Conservation (phyloP, 805 yeast genomes). For the Metschnikowia proteae region DNA sequence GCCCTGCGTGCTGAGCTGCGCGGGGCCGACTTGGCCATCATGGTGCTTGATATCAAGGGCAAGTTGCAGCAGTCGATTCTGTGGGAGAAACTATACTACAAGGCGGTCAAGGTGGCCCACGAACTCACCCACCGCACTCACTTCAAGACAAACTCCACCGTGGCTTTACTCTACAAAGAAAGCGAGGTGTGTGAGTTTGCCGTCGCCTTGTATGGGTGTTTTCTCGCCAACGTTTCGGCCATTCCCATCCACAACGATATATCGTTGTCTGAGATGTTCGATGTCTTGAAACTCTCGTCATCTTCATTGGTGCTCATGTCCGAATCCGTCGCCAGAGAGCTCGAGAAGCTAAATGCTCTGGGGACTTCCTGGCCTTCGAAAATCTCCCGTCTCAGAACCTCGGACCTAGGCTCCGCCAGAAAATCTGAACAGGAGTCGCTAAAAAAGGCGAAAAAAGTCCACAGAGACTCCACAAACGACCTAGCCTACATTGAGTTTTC, state of each 20-base stretch:
- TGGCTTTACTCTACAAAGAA: constrained; percentile 77
- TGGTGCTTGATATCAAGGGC: constrained; percentile 72
- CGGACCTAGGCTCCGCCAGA: constrained; percentile 70
- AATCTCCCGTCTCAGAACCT: constrained; percentile 74
- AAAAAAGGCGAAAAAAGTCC: constrained; percentile 14
- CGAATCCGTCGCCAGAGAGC: constrained; percentile 68
- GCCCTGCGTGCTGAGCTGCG: constrained; percentile 67
- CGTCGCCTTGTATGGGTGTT: constrained; percentile 84
- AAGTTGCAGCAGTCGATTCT: constrained; percentile 72
- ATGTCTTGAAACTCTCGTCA: constrained; percentile 68
- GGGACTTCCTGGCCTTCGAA: constrained; percentile 70
- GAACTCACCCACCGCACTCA: constrained; percentile 71
- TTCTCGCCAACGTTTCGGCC: constrained; percentile 90
- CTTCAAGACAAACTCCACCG: constrained; percentile 76
- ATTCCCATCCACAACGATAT: constrained; percentile 83
- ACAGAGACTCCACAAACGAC: constrained; percentile 36
- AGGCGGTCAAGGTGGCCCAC: constrained; percentile 85
- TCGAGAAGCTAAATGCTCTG: constrained; percentile 58
- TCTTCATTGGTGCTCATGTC: constrained; percentile 78
- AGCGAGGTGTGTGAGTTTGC: constrained; percentile 82
- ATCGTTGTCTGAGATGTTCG: constrained; percentile 63
- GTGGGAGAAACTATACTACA: constrained; percentile 84
- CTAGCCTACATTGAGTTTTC: constrained; percentile 92
- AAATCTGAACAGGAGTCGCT: constrained; percentile 33
- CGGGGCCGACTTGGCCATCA: constrained; percentile 62